phyloP scores from a whole-genome alignment of 2,329 filamentous ascomycete genomes.

The Venturia asperata region DNA sequence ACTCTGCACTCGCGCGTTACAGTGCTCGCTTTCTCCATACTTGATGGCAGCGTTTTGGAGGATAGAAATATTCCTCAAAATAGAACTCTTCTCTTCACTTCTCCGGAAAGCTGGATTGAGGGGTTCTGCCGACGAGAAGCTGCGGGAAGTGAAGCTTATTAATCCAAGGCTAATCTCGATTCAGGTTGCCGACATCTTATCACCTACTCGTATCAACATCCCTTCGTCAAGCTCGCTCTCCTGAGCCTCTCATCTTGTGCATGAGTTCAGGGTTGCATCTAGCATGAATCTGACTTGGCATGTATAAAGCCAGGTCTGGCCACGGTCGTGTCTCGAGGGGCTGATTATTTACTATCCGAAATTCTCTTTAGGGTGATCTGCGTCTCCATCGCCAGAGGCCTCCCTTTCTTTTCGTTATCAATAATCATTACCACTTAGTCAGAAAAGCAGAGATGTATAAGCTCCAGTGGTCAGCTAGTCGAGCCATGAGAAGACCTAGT shows the following conservation, averaged over 20 bases:
- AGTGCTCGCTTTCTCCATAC: too few species aligned
- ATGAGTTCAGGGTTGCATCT: neutral
- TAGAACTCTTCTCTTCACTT: too few species aligned
- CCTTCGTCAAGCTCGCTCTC: too few species aligned
- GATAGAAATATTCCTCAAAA: too few species aligned
- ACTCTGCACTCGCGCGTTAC: too few species aligned
- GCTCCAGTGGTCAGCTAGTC: neutral
- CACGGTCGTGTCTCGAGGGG: neutral
- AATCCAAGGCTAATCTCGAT: constrained; percentile 3
- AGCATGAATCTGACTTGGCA: neutral
- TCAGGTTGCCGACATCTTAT: neutral
- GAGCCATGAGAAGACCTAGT: neutral
- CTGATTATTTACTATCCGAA: neutral
- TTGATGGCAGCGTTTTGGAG: too few species aligned
- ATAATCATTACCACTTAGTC: neutral
- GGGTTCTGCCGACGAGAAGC: too few species aligned
- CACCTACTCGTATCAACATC: neutral
- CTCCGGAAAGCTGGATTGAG: too few species aligned
- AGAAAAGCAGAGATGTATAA: neutral
- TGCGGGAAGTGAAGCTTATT: neutral
- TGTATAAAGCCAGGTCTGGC: neutral
- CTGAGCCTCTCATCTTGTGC: neutral
- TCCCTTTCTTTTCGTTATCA: neutral
- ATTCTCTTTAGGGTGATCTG: neutral
- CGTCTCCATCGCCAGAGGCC: neutral